Evolutionary conservation across 164 flowering plant genomes (phyloP).

Genomic region (Saururus chinensis): DNA sequence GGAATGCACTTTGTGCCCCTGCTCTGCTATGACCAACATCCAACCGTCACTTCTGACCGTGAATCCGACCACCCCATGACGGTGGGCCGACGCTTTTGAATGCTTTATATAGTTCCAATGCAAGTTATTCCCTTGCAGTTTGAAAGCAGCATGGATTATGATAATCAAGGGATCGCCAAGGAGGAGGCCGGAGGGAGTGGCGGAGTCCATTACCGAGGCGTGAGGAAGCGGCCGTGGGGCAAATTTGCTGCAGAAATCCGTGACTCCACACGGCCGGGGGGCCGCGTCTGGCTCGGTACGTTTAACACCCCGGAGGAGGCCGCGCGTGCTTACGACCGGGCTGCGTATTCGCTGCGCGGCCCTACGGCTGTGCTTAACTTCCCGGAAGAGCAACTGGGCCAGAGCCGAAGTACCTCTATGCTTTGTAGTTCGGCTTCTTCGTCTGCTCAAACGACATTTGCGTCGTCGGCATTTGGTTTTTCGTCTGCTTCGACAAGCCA

Average conservation of each 20-base stretch:
- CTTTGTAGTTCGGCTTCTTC: background rate
- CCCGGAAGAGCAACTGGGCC: slow-evolving; percentile 32
- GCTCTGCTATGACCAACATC: no score
- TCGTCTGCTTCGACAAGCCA: background rate
- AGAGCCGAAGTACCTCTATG: slow-evolving; percentile 1
- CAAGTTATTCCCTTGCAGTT: no score
- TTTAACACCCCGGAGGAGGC: slow-evolving; percentile 71
- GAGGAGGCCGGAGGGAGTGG: background rate
- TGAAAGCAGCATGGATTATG: no score
- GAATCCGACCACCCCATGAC: no score
- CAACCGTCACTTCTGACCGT: no score
- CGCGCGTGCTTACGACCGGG: slow-evolving; percentile 65
- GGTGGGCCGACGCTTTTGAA: no score
- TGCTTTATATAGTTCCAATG: no score
- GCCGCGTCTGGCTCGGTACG: slow-evolving; percentile 67
- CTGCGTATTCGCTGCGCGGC: slow-evolving; percentile 48
- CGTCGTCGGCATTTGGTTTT: background rate
- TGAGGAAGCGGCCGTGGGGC: slow-evolving; percentile 53
- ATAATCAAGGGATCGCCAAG: no score
- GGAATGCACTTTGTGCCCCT: no score
- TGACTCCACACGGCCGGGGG: slow-evolving; percentile 55
- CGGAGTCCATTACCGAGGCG: slow-evolving; percentile 22
- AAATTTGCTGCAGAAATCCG: slow-evolving; percentile 69
- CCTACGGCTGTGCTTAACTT: slow-evolving; percentile 45
- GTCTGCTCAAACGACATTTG: background rate